Evolutionary conservation across 2,329 filamentous ascomycete species (phyloP).

Genomic region (Pleurostoma richardsiae): DNA sequence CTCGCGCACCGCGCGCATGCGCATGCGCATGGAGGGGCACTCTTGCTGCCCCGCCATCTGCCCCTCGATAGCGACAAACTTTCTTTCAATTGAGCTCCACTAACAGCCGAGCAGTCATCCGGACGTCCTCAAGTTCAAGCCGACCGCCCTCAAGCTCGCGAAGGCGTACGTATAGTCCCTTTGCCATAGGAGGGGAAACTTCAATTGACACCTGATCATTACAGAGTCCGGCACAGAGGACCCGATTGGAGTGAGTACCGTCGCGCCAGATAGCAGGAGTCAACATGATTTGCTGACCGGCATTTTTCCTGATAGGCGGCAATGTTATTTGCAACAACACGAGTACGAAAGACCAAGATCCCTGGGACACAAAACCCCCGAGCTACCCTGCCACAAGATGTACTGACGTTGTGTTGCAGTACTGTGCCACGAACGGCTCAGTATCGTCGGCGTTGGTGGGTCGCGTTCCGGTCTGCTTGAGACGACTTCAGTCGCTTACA

Average conservation of each 20-base stretch:
- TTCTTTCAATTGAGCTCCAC: conserved; percentile 3
- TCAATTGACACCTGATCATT: conserved; percentile 31
- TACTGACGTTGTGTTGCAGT: conserved; percentile 47
- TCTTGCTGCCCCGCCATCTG: conserved; percentile 19
- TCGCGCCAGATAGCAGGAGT: conserved; percentile 21
- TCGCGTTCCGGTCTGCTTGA: conserved; percentile 15
- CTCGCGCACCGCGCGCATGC: conserved; percentile 1
- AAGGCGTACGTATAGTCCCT: conserved; percentile 68
- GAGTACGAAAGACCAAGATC: conserved; percentile 53
- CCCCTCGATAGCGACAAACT: conserved; percentile 15
- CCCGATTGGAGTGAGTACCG: conserved; percentile 90
- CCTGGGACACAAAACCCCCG: background rate
- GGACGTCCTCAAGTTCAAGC: conserved; percentile 94
- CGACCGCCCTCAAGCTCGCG: conserved; percentile 84
- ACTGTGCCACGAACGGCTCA: conserved; percentile 93
- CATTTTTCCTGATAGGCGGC: conserved; percentile 56
- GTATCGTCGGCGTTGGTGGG: conserved; percentile 93
- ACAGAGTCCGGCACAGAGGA: conserved; percentile 87
- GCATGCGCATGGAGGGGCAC: conserved; percentile 28
- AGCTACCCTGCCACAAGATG: conserved; percentile 2
- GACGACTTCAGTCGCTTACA: conserved; percentile 5
- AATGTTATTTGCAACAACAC: conserved; percentile 87
- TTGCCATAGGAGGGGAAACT: conserved; percentile 5
- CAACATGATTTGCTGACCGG: conserved; percentile 9
- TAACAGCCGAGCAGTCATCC: conserved; percentile 59